Evolutionary conservation across 2,329 filamentous ascomycete genomes (phyloP), one percentile per base, ranked within the genome.

Genomic region (Colletotrichum melonis): DNA sequence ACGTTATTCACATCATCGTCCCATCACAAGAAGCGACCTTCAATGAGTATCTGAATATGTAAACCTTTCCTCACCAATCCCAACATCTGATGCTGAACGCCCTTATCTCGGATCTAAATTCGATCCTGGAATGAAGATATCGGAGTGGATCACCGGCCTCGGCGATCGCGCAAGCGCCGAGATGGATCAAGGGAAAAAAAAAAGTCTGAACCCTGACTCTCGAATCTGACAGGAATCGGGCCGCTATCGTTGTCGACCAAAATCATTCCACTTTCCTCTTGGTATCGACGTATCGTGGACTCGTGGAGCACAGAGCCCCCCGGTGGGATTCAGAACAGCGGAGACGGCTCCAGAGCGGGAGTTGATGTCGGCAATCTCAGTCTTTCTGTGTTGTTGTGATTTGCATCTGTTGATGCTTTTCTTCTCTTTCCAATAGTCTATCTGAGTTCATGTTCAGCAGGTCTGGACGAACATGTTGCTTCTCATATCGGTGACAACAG

Each of bases 281-380:
- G 46, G 42, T 46, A n/a, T 35, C 32, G 32, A 35, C 32, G 32
- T 35, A 12, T 59, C 30, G 22, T 32, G 30, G n/a, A 19, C 32
- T 16, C 58, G 32, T 54, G 30, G 30, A 42, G 54, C 30, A 42
- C 38, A 42, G 14, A 42, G 14, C 38, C 5, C 52, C 52, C 67
- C 24, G 65, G 38, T 72, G 65, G 65, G 46, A 70, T 65, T 30
- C 1, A 12, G n/a, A 55, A 62, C 19, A 59, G 67, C 70, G 67
- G 66, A 73, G 70, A 60, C 59, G 11, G n/a, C 60, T 55, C 30
- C 30, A 64, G 65, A 38, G 58, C 70, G 70, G 70, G 70, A 73
- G 70, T 73, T 73, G 66, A 26, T 28, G 28, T 70, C 67, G 70
- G 70, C 70, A 73, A 65, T 73, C 55, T 65, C 32, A 22, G 9